These are phyloP conservation scores for Annulohypoxylon maeteangense DNA, from an alignment of 495 filamentous ascomycete species.

Conservation along the genomic window DNA sequence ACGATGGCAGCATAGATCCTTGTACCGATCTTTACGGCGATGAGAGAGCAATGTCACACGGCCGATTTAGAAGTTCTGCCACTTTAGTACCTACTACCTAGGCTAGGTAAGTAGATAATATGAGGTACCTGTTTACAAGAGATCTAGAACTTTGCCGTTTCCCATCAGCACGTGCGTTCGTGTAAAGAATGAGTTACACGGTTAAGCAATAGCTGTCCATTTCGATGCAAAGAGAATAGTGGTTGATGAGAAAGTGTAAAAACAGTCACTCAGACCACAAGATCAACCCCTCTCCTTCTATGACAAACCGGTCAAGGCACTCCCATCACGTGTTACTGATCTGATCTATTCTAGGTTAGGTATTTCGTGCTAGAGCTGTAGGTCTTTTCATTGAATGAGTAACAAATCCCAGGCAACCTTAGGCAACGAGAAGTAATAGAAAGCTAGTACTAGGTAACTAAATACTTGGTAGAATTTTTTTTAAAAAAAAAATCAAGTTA, in stretches of 20 bases:
- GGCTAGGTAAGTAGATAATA: too few species aligned
- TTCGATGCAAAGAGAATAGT: not conserved
- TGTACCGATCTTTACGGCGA: not conserved
- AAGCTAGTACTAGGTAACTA: not conserved
- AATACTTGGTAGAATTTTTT: too few species aligned
- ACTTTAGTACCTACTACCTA: too few species aligned
- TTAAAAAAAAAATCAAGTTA: slow-evolving; percentile 4
- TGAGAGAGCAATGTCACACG: slow-evolving; percentile 1
- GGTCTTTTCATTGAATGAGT: not conserved
- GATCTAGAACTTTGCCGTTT: slow-evolving; percentile 28
- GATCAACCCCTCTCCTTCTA: slow-evolving; percentile 20
- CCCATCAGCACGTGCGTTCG: slow-evolving; percentile 14
- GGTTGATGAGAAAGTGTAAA: slow-evolving; percentile 30
- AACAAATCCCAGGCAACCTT: not conserved
- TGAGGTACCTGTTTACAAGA: not conserved
- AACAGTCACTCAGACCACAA: slow-evolving; percentile 14
- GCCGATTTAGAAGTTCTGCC: too few species aligned
- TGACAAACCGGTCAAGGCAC: slow-evolving; percentile 13
- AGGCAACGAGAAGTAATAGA: slow-evolving; percentile 18
- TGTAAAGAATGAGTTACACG: slow-evolving; percentile 13
- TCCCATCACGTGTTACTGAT: slow-evolving; percentile 21
- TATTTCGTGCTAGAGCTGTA: not conserved
- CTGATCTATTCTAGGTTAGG: not conserved
- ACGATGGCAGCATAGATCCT: not conserved
- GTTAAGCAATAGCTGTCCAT: not conserved